Percentiles rank a stretch among this genome's conserved stretches.
Evolutionary conservation across 148 eudicot species (phyloP).

Genomic region (Heliosperma pusillum): DNA sequence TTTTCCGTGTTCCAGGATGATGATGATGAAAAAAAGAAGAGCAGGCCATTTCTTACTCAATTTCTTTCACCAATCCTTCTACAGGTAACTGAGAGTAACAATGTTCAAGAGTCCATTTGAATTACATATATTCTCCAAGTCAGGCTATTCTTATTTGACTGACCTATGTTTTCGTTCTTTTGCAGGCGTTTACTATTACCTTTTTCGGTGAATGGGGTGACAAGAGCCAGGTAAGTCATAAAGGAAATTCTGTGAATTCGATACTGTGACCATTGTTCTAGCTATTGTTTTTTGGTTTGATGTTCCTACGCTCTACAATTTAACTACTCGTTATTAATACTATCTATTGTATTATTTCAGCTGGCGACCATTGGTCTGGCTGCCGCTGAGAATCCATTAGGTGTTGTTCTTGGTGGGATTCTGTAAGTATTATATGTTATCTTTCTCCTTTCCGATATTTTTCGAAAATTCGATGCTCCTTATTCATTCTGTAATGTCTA

Average conservation of each 20-base stretch:
- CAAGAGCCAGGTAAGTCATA: slow-evolving; percentile 77
- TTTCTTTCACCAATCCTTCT: slow-evolving; percentile 89
- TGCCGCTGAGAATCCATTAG: slow-evolving; percentile 91
- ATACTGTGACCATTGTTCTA: neutral
- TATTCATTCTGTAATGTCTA: slow-evolving; percentile 20
- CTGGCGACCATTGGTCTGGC: slow-evolving; percentile 97
- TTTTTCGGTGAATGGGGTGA: slow-evolving; percentile 99
- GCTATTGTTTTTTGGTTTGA: no score
- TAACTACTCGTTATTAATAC: neutral
- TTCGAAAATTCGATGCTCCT: neutral
- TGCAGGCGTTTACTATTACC: slow-evolving; percentile 92
- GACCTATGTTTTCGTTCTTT: slow-evolving; percentile 4
- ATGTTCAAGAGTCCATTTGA: neutral
- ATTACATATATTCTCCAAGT: neutral
- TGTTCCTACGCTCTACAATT: neutral
- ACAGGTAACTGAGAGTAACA: slow-evolving; percentile 45
- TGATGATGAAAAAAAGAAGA: slow-evolving; percentile 64
- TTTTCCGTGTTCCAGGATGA: slow-evolving; percentile 41
- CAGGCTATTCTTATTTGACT: neutral
- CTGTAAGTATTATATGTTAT: slow-evolving; percentile 48
- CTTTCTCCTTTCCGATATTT: slow-evolving; percentile 6
- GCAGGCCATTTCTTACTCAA: slow-evolving; percentile 68
- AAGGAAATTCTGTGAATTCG: neutral
- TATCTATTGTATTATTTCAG: slow-evolving; percentile 38
- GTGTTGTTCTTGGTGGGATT: slow-evolving; percentile 97